Evolutionary conservation across 805 yeast species (phyloP).

Genomic region (Grigorovia humatica): DNA sequence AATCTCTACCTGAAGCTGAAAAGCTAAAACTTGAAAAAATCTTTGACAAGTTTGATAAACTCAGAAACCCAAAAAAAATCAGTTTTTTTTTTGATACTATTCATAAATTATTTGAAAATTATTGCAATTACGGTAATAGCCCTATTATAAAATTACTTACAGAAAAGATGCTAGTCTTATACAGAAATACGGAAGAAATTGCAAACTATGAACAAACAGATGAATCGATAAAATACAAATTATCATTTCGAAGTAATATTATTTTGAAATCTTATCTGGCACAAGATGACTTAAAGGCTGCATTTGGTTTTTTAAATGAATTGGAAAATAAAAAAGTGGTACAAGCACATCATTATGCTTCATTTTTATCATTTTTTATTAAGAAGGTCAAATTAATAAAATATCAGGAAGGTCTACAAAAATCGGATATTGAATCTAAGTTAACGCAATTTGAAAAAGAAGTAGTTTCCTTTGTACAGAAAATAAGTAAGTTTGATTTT

Average conservation of each 20-base stretch:
- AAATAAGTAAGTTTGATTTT: constrained; percentile 26
- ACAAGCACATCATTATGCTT: constrained; percentile 33
- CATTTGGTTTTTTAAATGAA: constrained; percentile 8
- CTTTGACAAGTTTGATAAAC: constrained; percentile 10
- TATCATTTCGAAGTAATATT: constrained; percentile 18
- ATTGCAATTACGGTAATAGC: neutral
- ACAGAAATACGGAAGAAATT: neutral
- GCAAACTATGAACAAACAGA: neutral
- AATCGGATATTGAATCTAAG: neutral
- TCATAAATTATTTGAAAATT: constrained; percentile 10
- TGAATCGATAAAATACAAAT: neutral
- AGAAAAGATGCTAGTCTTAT: constrained; percentile 13
- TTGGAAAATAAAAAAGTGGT: constrained; percentile 20
- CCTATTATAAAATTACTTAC: constrained; percentile 14
- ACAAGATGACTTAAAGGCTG: constrained; percentile 18
- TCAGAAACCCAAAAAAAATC: constrained; percentile 9
- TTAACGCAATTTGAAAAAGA: constrained; percentile 4
- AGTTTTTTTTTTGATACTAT: constrained; percentile 15
- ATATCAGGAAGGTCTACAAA: neutral
- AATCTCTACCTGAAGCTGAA: constrained; percentile 2
- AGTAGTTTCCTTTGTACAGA: constrained; percentile 23
- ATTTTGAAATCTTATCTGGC: constrained; percentile 21
- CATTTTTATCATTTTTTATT: constrained; percentile 30
- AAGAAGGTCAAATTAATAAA: neutral
- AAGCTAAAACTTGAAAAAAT: constrained; percentile 11